Evolutionary conservation across 305 asterid species (phyloP).

Genomic region (Fraxinus angustifolia): DNA sequence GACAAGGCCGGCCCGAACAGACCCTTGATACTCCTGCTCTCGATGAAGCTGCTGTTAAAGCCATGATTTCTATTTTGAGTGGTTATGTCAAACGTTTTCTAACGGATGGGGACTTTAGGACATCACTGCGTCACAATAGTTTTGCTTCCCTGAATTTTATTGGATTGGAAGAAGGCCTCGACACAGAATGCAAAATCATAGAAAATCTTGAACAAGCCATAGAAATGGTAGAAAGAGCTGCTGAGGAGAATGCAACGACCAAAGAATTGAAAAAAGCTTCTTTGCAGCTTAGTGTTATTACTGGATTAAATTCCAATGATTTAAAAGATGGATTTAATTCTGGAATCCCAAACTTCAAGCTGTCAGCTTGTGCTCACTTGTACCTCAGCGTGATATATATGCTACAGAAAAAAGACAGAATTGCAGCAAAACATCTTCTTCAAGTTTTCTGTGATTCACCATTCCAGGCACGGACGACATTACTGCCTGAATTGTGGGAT

Average conservation of each 20-base stretch:
- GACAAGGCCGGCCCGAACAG: slow-evolving; percentile 35
- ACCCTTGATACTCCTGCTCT: slow-evolving; percentile 52
- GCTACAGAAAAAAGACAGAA: slow-evolving; percentile 59
- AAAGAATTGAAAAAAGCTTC: slow-evolving; percentile 72
- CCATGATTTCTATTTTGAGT: slow-evolving; percentile 59
- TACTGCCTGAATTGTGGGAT: slow-evolving; percentile 74
- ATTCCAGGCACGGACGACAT: slow-evolving; percentile 48
- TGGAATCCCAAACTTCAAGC: slow-evolving; percentile 58
- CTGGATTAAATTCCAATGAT: slow-evolving; percentile 63
- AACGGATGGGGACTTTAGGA: slow-evolving; percentile 60
- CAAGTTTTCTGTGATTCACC: slow-evolving; percentile 70
- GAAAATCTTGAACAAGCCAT: slow-evolving; percentile 71
- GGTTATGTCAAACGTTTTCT: slow-evolving; percentile 47
- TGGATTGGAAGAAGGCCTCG: slow-evolving; percentile 38
- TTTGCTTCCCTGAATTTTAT: slow-evolving; percentile 48
- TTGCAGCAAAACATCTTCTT: slow-evolving; percentile 69
- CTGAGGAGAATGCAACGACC: slow-evolving; percentile 39
- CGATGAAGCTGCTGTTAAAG: slow-evolving; percentile 69
- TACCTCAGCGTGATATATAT: slow-evolving; percentile 66
- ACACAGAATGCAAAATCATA: slow-evolving; percentile 51
- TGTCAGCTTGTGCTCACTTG: slow-evolving; percentile 86
- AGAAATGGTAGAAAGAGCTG: slow-evolving; percentile 62
- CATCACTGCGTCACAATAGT: slow-evolving; percentile 53
- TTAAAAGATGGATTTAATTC: slow-evolving; percentile 54
- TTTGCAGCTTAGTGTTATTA: slow-evolving; percentile 77